Percentiles rank a stretch among this genome's conserved stretches.
These are phyloP conservation scores for Backusella westeae DNA, from an alignment of 192 early-diverging fungal genomes.

Conservation along the genomic window DNA sequence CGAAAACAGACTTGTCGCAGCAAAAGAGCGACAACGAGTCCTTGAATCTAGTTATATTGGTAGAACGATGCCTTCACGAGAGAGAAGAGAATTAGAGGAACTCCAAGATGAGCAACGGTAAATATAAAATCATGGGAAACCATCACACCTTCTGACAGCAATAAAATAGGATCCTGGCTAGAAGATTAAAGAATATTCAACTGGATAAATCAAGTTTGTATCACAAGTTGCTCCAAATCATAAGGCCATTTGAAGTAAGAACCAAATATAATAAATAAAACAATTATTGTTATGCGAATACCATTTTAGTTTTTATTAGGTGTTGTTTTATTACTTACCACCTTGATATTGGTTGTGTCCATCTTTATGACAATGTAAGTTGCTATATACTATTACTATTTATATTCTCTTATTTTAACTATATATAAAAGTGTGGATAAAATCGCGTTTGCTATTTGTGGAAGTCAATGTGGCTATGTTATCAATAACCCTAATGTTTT, in stretches of 20 bases:
- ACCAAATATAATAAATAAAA: neutral
- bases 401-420: neutral
- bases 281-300: neutral
- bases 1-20: slow-evolving; percentile 10
- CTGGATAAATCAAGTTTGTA: slow-evolving; percentile 20
- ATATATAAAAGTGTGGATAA: slow-evolving; percentile 45
- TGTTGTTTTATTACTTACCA: slow-evolving; percentile 12
- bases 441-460: slow-evolving; percentile 49
- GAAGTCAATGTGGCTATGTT: slow-evolving; percentile 55
- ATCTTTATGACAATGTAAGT: slow-evolving; percentile 37
- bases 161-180: slow-evolving; percentile 11
- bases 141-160: neutral
- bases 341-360: slow-evolving; percentile 26
- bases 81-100: slow-evolving; percentile 15
- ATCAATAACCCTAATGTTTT: slow-evolving; percentile 44
- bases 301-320: slow-evolving; percentile 25
- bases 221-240: slow-evolving; percentile 10
- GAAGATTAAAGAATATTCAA: slow-evolving; percentile 13
- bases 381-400: neutral
- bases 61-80: slow-evolving; percentile 8
- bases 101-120: slow-evolving; percentile 30
- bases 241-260: slow-evolving; percentile 35
- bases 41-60: slow-evolving; percentile 12
- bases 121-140: neutral
- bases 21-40: slow-evolving; percentile 18